Evolutionary conservation across 495 filamentous ascomycete genomes (phyloP).

Genomic region (Hypoxylon rickii): DNA sequence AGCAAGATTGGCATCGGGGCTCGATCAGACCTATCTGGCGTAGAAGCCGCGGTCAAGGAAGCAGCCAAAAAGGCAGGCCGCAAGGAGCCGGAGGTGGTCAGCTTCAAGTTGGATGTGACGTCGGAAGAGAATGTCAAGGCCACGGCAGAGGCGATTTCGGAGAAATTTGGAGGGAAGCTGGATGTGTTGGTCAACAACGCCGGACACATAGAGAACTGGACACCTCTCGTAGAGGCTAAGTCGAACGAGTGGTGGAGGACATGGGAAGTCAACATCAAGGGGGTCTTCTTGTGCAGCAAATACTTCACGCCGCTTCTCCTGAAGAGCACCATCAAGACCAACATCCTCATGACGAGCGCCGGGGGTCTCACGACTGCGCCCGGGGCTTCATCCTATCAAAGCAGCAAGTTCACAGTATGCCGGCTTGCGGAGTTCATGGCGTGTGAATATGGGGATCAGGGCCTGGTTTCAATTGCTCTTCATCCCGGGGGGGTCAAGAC

Average conservation of each 20-base stretch:
- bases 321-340: slow-evolving; percentile 39
- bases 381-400: slow-evolving; percentile 45
- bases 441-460: slow-evolving; percentile 47
- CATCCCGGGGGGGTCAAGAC: slow-evolving; percentile 55
- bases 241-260: slow-evolving; percentile 49
- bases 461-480: slow-evolving; percentile 45
- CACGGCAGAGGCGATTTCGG: slow-evolving; percentile 37
- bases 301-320: slow-evolving; percentile 52
- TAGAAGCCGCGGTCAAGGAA: slow-evolving; percentile 41
- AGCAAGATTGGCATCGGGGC: slow-evolving; percentile 49
- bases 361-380: slow-evolving; percentile 34
- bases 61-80: slow-evolving; percentile 41
- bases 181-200: slow-evolving; percentile 53
- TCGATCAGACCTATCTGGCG: slow-evolving; percentile 42
- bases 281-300: slow-evolving; percentile 45
- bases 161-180: slow-evolving; percentile 42
- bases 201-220: slow-evolving; percentile 45
- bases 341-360: slow-evolving; percentile 42
- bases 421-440: slow-evolving; percentile 51
- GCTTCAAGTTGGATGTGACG: slow-evolving; percentile 48
- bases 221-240: slow-evolving; percentile 37
- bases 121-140: slow-evolving; percentile 42
- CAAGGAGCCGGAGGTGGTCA: slow-evolving; percentile 45
- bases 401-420: slow-evolving; percentile 46
- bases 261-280: slow-evolving; percentile 50